Conservation (phyloP, 164 flowering plant species). For the Tetrastigma voinierianum region DNA sequence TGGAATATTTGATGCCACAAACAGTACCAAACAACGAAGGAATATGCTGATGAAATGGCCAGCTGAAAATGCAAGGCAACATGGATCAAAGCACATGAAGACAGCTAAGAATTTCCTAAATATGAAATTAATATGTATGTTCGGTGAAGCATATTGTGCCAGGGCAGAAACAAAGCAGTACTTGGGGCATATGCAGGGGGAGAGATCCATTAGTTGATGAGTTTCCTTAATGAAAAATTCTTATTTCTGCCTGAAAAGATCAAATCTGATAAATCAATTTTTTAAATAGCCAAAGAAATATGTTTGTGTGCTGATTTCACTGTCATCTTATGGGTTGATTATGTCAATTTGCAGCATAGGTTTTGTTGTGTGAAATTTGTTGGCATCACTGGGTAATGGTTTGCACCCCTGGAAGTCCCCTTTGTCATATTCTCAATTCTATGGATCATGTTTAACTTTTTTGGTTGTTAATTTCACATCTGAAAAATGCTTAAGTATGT, state of each 20-base stretch:
- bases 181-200: not conserved
- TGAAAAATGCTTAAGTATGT: too few relatives aligned
- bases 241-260: not conserved
- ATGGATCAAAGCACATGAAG: not conserved
- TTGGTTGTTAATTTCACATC: too few relatives aligned
- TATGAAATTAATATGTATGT: not conserved
- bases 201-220: not conserved
- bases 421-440: too few relatives aligned
- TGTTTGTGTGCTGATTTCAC: not conserved
- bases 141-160: not conserved
- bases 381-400: not conserved
- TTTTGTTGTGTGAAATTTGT: not conserved
- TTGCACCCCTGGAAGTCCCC: not conserved
- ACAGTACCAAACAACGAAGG: slow-evolving; percentile 76
- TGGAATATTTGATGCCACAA: slow-evolving; percentile 98
- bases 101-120: not conserved
- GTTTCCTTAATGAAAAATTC: not conserved
- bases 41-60: slow-evolving; percentile 99
- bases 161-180: too few relatives aligned
- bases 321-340: not conserved
- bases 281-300: not conserved
- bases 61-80: slow-evolving; percentile 96
- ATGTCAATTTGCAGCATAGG: not conserved
- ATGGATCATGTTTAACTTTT: too few relatives aligned
- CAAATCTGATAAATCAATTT: not conserved